Conservation (phyloP, 176 grass and related monocot species). For the Carex littledalei region DNA sequence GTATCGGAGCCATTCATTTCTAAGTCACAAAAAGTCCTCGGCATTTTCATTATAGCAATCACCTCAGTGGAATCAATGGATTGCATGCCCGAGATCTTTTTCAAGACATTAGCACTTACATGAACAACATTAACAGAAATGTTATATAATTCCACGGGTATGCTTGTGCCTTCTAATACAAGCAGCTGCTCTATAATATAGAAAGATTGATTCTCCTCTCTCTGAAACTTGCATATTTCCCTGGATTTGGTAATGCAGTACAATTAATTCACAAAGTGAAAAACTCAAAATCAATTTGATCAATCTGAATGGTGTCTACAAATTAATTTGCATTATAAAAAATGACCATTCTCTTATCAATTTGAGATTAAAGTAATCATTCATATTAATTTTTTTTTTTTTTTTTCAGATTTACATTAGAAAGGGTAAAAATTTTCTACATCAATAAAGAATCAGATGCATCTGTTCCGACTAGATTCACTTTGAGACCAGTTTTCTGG, state of each 20-base stretch:
- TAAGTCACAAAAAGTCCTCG: conserved; percentile 46
- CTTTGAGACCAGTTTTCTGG: background rate
- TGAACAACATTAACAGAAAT: conserved; percentile 36
- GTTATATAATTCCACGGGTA: conserved; percentile 28
- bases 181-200: conserved; percentile 46
- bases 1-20: conserved; percentile 4
- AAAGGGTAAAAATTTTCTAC: background rate
- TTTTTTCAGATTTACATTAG: background rate
- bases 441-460: background rate
- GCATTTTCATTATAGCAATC: conserved; percentile 79
- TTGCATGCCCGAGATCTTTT: conserved; percentile 84
- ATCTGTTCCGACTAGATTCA: background rate
- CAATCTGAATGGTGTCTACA: background rate
- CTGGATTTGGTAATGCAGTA: conserved; percentile 23
- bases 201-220: conserved; percentile 22
- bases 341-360: background rate
- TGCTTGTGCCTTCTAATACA: conserved; percentile 44
- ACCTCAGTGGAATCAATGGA: conserved; percentile 71
- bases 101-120: conserved; percentile 59
- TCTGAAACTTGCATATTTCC: conserved; percentile 53
- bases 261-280: background rate
- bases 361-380: background rate
- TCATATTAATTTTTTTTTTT: too few relatives aligned
- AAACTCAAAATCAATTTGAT: background rate
- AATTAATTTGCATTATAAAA: background rate